These are phyloP conservation scores for Peterozyma toletana DNA, from an alignment of 805 yeast genomes.

Conservation along the genomic window DNA sequence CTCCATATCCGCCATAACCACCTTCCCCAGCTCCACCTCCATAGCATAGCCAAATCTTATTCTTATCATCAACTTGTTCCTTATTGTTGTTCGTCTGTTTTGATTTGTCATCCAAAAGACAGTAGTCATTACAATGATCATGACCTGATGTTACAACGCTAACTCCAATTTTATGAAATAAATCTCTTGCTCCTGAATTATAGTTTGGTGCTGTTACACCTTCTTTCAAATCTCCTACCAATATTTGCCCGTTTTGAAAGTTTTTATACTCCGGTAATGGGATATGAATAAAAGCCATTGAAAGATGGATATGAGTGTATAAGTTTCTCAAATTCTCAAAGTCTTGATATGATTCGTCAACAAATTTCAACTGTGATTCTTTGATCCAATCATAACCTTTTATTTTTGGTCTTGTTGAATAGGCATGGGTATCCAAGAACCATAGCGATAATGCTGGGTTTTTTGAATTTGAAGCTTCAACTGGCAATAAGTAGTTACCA, in stretches of 20 bases:
- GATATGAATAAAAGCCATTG: conserved; percentile 92
- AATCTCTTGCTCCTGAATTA: conserved; percentile 59
- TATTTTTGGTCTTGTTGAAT: conserved; percentile 55
- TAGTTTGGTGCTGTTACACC: conserved; percentile 70
- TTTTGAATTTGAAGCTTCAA: conserved; percentile 31
- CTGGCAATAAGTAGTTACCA: conserved; percentile 68
- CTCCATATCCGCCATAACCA: conserved; percentile 92
- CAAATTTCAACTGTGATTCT: conserved; percentile 55
- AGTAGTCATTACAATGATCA: conserved; percentile 92
- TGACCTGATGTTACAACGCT: conserved; percentile 80
- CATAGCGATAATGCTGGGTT: conserved; percentile 51
- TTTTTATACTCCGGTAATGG: conserved; percentile 83
- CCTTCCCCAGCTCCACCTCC: conserved; percentile 96
- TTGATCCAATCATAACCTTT: conserved; percentile 84
- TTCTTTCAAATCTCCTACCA: conserved; percentile 65
- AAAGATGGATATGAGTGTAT: conserved; percentile 38
- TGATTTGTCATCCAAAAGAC: conserved; percentile 44
- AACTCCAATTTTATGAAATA: conserved; percentile 62
- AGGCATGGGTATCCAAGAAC: conserved; percentile 80
- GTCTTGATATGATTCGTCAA: conserved; percentile 29
- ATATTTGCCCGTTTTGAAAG: conserved; percentile 23
- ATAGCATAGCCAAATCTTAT: conserved; percentile 71
- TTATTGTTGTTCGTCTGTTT: conserved; percentile 4
- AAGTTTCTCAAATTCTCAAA: conserved; percentile 21
- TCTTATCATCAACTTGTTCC: conserved; percentile 17